Evolutionary conservation across 208 protist genomes (phyloP).

Genomic region (Acanthamoeba castellanii): DNA sequence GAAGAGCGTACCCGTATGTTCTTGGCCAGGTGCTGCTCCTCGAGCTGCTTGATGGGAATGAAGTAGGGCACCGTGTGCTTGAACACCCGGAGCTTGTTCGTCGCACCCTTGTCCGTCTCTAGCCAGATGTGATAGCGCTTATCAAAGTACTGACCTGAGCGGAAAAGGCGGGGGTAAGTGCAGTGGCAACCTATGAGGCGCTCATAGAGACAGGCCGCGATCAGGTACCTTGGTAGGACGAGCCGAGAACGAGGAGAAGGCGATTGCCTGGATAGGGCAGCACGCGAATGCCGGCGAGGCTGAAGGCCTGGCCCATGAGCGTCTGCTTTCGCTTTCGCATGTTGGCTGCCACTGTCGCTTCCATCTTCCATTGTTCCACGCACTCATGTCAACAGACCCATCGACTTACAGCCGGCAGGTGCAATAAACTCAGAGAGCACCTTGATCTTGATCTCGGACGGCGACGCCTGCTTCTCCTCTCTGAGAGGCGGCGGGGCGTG

Average conservation of each 20-base stretch:
- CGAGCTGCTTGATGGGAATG: slow-evolving; percentile 9
- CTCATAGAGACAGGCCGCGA: not conserved
- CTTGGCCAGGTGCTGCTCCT: slow-evolving; percentile 9
- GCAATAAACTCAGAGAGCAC: not conserved
- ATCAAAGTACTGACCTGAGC: slow-evolving; percentile 15
- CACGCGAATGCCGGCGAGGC: not conserved
- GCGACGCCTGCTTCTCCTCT: not conserved
- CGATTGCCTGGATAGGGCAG: not conserved
- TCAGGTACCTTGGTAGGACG: not conserved
- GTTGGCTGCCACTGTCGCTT: not conserved
- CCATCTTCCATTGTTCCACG: not conserved
- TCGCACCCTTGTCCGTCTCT: not conserved
- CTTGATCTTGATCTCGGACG: not conserved
- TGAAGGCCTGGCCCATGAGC: not conserved
- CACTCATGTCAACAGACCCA: not conserved
- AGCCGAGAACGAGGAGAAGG: not conserved
- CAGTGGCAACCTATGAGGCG: not conserved
- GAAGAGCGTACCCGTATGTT: not conserved
- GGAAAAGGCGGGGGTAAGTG: not conserved
- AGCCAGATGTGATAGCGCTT: slow-evolving; percentile 34
- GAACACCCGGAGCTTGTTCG: not conserved
- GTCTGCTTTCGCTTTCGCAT: not conserved
- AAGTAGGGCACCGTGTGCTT: slow-evolving; percentile 22
- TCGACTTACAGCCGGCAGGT: too few species aligned
- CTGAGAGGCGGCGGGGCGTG: not conserved